Percentiles rank a stretch among this genome's conserved stretches.
Evolutionary conservation across 208 protist genomes (phyloP).

Genomic region (Crithidia bombi): DNA sequence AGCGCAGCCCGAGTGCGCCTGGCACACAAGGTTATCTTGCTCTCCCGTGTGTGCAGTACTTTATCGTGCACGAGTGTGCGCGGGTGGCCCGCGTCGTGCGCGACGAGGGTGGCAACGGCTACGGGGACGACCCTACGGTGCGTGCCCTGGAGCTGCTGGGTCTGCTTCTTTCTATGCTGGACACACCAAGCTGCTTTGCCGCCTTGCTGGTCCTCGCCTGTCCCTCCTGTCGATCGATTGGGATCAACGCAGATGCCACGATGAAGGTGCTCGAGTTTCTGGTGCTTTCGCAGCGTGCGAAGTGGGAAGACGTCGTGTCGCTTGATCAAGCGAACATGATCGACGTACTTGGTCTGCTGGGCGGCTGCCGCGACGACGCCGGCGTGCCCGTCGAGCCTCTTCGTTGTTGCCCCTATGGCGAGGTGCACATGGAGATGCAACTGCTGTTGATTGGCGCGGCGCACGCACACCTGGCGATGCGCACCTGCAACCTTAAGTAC

Average conservation of each 20-base stretch:
- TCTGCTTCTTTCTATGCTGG: constrained; percentile 25
- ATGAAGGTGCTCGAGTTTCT: constrained; percentile 25
- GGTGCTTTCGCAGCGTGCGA: constrained; percentile 24
- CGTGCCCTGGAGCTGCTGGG: constrained; percentile 25
- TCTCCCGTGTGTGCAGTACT: constrained; percentile 41
- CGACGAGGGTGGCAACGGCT: constrained; percentile 18
- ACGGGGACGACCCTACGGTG: constrained; percentile 17
- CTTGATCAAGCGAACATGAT: constrained; percentile 5
- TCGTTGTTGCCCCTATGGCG: constrained; percentile 27
- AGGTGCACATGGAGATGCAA: constrained; percentile 24
- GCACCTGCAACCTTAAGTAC: constrained; percentile 6
- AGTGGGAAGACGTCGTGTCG: constrained; percentile 4
- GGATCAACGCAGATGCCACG: constrained; percentile 2
- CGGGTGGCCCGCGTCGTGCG: constrained; percentile 31
- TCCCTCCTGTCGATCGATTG: constrained; percentile 37
- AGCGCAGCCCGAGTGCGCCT: neutral
- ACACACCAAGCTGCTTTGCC: constrained; percentile 6
- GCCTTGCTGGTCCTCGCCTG: constrained; percentile 37
- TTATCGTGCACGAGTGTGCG: constrained; percentile 43
- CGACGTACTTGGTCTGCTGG: constrained; percentile 15
- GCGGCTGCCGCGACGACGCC: constrained; percentile 9
- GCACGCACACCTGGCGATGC: neutral
- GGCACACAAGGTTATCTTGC: constrained; percentile 8
- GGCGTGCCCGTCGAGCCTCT: constrained; percentile 10
- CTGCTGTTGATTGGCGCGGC: constrained; percentile 2